Evolutionary conservation across 2,329 filamentous ascomycete genomes (phyloP).

Genomic region (Byssoonygena ceratinophila): DNA sequence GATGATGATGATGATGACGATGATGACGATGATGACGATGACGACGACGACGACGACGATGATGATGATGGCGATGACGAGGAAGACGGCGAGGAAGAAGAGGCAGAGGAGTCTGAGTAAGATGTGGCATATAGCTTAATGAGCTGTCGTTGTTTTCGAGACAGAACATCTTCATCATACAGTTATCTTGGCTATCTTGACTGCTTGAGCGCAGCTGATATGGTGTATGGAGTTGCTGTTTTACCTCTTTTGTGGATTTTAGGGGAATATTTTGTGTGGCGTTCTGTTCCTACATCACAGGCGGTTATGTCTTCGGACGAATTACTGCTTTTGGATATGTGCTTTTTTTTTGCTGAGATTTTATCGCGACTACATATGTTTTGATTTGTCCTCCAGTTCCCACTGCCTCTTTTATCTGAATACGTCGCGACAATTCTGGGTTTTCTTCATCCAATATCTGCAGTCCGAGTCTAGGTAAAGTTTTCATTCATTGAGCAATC

Average conservation of each 20-base stretch:
- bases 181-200: not conserved
- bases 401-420: too few species aligned
- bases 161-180: not conserved
- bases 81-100: constrained; percentile 1
- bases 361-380: too few species aligned
- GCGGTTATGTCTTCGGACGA: not conserved
- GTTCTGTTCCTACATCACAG: not conserved
- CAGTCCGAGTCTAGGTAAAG: too few species aligned
- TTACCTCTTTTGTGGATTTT: not conserved
- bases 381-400: too few species aligned
- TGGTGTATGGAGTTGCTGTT: not conserved
- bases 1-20: constrained; percentile 1
- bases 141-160: not conserved
- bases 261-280: not conserved
- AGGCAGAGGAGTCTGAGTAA: not conserved
- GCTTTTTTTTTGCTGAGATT: too few species aligned
- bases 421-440: too few species aligned
- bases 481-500: not conserved
- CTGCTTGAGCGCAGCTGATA: not conserved
- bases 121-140: not conserved
- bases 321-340: not conserved
- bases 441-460: too few species aligned
- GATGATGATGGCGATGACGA: not conserved
- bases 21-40: not conserved
- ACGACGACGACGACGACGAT: constrained; percentile 1